Evolutionary conservation across 208 protist genomes (phyloP).

Genomic region (Trypanosoma rangeli): DNA sequence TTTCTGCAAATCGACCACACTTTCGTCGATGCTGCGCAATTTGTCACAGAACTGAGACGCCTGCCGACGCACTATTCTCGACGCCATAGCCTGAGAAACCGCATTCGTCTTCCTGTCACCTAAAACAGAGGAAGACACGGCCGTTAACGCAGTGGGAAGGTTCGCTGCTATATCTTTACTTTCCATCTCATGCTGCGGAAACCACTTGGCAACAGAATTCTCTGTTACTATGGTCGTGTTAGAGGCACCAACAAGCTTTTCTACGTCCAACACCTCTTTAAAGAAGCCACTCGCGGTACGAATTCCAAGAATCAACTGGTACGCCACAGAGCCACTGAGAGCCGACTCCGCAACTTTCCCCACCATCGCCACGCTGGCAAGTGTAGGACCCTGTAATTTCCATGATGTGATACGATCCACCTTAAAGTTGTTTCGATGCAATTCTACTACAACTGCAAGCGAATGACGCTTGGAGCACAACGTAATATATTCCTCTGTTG

Average conservation of each 20-base stretch:
- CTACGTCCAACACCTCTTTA: slow-evolving; percentile 70
- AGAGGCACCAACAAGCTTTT: slow-evolving; percentile 66
- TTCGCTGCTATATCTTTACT: slow-evolving; percentile 11
- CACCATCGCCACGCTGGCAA: slow-evolving; percentile 68
- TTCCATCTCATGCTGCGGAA: slow-evolving; percentile 33
- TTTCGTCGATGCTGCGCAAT: slow-evolving; percentile 56
- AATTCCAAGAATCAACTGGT: slow-evolving; percentile 75
- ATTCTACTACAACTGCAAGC: slow-evolving; percentile 78
- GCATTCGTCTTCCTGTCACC: slow-evolving; percentile 75
- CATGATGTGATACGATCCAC: slow-evolving; percentile 82
- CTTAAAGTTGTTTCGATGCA: slow-evolving; percentile 74
- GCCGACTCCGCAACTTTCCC: slow-evolving; percentile 70
- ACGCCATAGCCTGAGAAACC: slow-evolving; percentile 65
- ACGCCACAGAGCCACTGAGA: slow-evolving; percentile 69
- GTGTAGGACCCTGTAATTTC: slow-evolving; percentile 56
- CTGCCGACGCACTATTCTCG: slow-evolving; percentile 64
- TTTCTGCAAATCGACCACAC: slow-evolving; percentile 76
- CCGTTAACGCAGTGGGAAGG: slow-evolving; percentile 44
- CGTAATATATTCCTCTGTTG: slow-evolving; percentile 88
- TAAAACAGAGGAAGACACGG: slow-evolving; percentile 78
- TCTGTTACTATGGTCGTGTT: slow-evolving; percentile 44
- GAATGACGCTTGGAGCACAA: slow-evolving; percentile 56
- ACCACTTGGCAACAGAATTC: slow-evolving; percentile 64
- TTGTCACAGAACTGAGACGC: slow-evolving; percentile 75
- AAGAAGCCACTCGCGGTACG: slow-evolving; percentile 72